Conservation (phyloP, 2,329 filamentous ascomycete species). For the Fonsecaea erecta region DNA sequence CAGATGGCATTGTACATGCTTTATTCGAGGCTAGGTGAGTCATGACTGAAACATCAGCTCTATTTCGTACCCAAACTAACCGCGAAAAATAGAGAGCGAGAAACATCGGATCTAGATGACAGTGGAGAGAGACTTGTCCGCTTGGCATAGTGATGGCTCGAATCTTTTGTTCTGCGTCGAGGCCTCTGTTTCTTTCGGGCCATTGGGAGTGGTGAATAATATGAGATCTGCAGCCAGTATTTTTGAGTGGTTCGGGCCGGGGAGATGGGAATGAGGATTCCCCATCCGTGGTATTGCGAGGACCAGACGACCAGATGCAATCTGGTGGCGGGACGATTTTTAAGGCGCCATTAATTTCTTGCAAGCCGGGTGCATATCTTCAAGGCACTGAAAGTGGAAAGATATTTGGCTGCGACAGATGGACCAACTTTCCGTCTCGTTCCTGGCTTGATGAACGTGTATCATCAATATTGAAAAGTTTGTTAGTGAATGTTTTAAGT, state of each 20-base stretch:
- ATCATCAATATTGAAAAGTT: slow-evolving; percentile 1
- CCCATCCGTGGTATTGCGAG: neutral
- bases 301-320: neutral
- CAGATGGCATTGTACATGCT: slow-evolving; percentile 99
- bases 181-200: neutral
- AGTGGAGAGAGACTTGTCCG: neutral
- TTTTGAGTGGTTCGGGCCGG: neutral
- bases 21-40: slow-evolving; percentile 89
- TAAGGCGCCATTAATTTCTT: neutral
- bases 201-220: neutral
- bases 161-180: neutral
- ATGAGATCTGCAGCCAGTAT: neutral
- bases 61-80: slow-evolving; percentile 19
- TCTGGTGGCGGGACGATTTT: neutral
- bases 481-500: neutral
- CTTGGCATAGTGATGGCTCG: neutral
- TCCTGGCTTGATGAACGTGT: neutral
- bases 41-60: slow-evolving; percentile 45
- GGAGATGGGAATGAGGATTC: neutral
- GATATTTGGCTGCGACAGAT: neutral
- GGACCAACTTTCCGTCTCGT: neutral
- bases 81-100: slow-evolving; percentile 67
- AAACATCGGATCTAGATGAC: slow-evolving; percentile 62
- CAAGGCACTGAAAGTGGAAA: neutral
- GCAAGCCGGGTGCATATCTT: neutral